Evolutionary conservation across 2,329 filamentous ascomycete species (phyloP).

Genomic region (Pseudocercospora vitis): DNA sequence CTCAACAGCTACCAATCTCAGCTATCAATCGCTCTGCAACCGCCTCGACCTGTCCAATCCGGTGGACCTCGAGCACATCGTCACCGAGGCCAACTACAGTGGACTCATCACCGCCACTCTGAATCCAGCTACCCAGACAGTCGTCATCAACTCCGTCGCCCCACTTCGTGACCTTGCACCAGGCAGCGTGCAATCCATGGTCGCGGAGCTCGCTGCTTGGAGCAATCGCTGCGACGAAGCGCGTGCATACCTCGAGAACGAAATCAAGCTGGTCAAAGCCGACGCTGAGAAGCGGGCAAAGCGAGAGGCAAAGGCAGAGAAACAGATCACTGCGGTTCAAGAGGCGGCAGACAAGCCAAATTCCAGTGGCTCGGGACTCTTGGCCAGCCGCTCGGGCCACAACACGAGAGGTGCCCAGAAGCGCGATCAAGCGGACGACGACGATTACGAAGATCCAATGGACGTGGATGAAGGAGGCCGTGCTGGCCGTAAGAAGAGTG

Average conservation of each 20-base stretch:
- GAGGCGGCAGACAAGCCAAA: conserved; percentile 29
- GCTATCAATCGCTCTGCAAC: conserved; percentile 67
- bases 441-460: conserved; percentile 38
- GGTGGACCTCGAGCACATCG: conserved; percentile 77
- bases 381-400: conserved; percentile 13
- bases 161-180: conserved; percentile 84
- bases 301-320: conserved; percentile 44
- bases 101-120: conserved; percentile 80
- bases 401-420: conserved; percentile 20
- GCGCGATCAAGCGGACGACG: conserved; percentile 28
- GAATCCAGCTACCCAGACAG: conserved; percentile 71
- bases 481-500: background rate
- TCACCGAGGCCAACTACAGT: conserved; percentile 84
- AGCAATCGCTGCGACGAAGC: conserved; percentile 73
- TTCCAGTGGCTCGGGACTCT: conserved; percentile 10
- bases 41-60: conserved; percentile 66
- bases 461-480: conserved; percentile 33
- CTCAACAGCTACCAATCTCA: conserved; percentile 58
- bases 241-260: conserved; percentile 70
- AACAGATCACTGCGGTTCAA: conserved; percentile 40
- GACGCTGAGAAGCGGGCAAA: conserved; percentile 45
- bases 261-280: conserved; percentile 66
- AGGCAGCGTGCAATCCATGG: conserved; percentile 67
- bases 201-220: conserved; percentile 71
- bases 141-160: conserved; percentile 77